Evolutionary conservation across 2,329 filamentous ascomycete species (phyloP), one percentile per base, ranked within the genome.

Genomic region (Raffaelea deltoideospora): DNA sequence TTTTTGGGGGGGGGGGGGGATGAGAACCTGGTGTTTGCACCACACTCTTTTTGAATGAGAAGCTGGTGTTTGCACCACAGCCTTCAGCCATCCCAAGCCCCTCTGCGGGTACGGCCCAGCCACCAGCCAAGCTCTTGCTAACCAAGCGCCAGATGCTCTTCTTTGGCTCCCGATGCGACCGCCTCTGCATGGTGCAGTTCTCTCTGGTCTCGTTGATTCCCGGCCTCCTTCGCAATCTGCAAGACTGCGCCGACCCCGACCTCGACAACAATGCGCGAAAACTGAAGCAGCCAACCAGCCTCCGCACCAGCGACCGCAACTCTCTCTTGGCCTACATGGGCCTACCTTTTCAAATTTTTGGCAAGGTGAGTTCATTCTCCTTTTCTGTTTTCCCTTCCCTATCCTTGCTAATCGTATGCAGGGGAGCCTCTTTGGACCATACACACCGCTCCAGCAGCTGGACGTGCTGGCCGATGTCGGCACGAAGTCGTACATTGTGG

Each of bases 141-240:
- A 31, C 35, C 17, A 19, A 37, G 32, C 13, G 21, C 0, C 47
- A 94, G 87, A 96, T 96, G 81, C 76, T 98, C 37, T 96, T 98
- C 63, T 98, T 96, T 50, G 87, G 90, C 43, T 86, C 88, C n/a
- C 77, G 86, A 48, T 96, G 90, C 57, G 90, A 98, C 58, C 73
- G 82, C 45, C 64, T 98, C 47, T 98, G 90, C 69, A 93, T 96
- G 82, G 87, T 94, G 60, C 90, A 98, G 57, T 98, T 96, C 61
- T 90, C 88, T 31, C 71, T 98, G 32, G 79, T 98, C 48, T 95
- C 88, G 37, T 67, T 98, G 50, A 92, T 98, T 61, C 90, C 90
- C 33, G 86, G 87, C 41, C 72, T 98, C 39, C 77, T 96, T 50
- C 76, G 84, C 50, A 85, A 81, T 49, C 70, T 98, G n/a, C 79